Base-by-base conservation (phyloP, 768 basidiomycete species). In the Cystoderma amianthinum region DNA sequence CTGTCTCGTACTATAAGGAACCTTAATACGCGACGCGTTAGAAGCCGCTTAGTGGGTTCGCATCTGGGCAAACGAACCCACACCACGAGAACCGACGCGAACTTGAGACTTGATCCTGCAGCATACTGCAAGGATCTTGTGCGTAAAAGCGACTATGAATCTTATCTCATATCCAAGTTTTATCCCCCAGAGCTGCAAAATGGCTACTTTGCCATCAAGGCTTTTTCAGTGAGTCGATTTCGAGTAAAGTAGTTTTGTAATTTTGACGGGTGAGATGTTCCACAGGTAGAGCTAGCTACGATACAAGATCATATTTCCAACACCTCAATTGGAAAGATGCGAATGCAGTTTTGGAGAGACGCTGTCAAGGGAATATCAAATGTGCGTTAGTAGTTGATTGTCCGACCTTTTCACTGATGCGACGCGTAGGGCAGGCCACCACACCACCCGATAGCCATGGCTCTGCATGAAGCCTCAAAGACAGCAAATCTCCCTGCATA, bases 281-380 rank as follows among this genome's bases (percentile, higher is more conserved):
- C 44, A 16, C 55, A 89, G 84, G 75, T 85, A 41, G 89, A 92
- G 56, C 61, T 91, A 41, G 82, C 88, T 7, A 83, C 67, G 55
- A 62, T 89, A 13, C 85, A 82, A 58, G 90, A 93, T 46, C 66
- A 71, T 28, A 83, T 87, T 11, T 85, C 86, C 13, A 84, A 82
- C 44, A 56, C 75, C 24, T 67, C 74, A 28, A 78, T 92, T 42
- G 89, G 87, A n/a, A 77, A 79, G 56, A 86, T 90, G 73, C 72
- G 86, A 48, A 75, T 89, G 67, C 82, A 90, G 56, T 92, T 91
- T 57, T 93, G 89, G 89, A 75, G 78, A 50, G 87, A 93, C 54
- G 80, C 85, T 10, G 53, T 91, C 19, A 85, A 80, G 51, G 72
- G 63, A 36, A 76, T 89, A 16, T 65, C 65, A 51, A 73, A 82